Evolutionary conservation across 2,329 filamentous ascomycete genomes (phyloP).

Genomic region (Clarireedia monteithiana): DNA sequence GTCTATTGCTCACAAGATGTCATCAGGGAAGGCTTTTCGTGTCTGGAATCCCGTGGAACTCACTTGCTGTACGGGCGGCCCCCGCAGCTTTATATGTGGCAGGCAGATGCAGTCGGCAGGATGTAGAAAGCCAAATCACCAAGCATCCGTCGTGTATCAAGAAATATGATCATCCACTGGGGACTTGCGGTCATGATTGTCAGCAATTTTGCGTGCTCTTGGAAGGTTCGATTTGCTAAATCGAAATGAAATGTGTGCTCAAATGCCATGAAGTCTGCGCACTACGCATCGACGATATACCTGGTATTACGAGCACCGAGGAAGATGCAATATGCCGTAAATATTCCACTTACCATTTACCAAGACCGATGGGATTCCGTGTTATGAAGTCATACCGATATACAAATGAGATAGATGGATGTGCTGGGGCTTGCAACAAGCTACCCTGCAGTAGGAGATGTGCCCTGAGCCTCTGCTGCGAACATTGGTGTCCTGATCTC

Average conservation of each 20-base stretch:
- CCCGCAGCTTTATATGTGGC: slow-evolving; percentile 42
- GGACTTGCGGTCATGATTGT: slow-evolving; percentile 51
- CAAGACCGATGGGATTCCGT: not conserved
- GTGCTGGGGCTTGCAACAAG: slow-evolving; percentile 59
- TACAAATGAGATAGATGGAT: slow-evolving; percentile 37
- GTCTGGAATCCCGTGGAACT: slow-evolving; percentile 38
- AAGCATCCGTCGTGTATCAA: slow-evolving; percentile 35
- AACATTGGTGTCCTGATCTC: slow-evolving; percentile 56
- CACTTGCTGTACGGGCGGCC: slow-evolving; percentile 48
- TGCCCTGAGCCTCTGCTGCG: slow-evolving; percentile 42
- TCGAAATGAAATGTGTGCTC: slow-evolving; percentile 46
- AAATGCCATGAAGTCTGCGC: slow-evolving; percentile 51
- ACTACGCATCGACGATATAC: slow-evolving; percentile 52
- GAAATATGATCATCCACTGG: slow-evolving; percentile 42
- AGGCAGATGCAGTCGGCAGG: slow-evolving; percentile 36
- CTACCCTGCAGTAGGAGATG: slow-evolving; percentile 58
- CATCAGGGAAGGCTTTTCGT: slow-evolving; percentile 34
- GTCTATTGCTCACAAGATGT: slow-evolving; percentile 45
- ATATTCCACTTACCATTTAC: not conserved
- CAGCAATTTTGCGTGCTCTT: slow-evolving; percentile 32
- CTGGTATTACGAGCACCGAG: slow-evolving; percentile 47
- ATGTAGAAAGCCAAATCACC: slow-evolving; percentile 24
- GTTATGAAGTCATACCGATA: not conserved
- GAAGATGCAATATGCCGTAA: slow-evolving; percentile 31
- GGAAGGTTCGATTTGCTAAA: slow-evolving; percentile 51